Base-by-base conservation (phyloP, 139 green algal genomes). In the Picochlorum sp. region DNA sequence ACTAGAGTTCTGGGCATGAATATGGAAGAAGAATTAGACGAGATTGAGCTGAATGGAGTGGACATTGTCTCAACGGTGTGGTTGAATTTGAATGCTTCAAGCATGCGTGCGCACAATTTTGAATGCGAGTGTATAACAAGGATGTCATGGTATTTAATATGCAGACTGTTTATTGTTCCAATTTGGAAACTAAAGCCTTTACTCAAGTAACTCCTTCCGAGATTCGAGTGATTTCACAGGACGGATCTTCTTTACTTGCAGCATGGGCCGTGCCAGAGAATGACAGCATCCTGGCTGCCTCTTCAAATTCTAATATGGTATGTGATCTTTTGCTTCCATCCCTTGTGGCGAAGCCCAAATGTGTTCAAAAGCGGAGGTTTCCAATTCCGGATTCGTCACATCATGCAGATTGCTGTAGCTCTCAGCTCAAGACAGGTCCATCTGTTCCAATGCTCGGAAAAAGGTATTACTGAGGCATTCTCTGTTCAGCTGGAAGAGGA, bases 1-100 rank as follows among this genome's bases (percentile, higher is more conserved):
- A 97, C 91, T 14, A 80, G 84, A 2, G 67, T 94, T 23, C 77
- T 95, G 45, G 89, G 85, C 28, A 88, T 98, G 23, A 90, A 90
- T 62, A 66, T 74, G 23, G 86, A 92, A 2, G 86, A 89, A 30
- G 84, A 91, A 76, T 71, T 94, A 16, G 86, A 84, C 21, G 86
- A 94, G 60, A 83, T 76, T 1, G 76, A 92, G 13, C 68, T 98
- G 0, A 7, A 62, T 4, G 34, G 34, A 41, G 34, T 41, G 34
- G 34, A 41, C 34, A 41, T 11, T 41, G 7, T 11, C 14, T 41
- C 34, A 41, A 41, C 34, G 34, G 34, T 41, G 34, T 41, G 34
- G 14, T 41, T 14, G 34, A 41, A 41, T 41, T 41, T 13, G 8
- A 41, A 30, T 30, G 28, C 26, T 30, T 30, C 28, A 6, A 30